Percentiles rank a stretch among this genome's conserved stretches.
Evolutionary conservation across 371 early-diverging fungal genomes (phyloP).

Genomic region (Homolaphlyctis polyrhiza): DNA sequence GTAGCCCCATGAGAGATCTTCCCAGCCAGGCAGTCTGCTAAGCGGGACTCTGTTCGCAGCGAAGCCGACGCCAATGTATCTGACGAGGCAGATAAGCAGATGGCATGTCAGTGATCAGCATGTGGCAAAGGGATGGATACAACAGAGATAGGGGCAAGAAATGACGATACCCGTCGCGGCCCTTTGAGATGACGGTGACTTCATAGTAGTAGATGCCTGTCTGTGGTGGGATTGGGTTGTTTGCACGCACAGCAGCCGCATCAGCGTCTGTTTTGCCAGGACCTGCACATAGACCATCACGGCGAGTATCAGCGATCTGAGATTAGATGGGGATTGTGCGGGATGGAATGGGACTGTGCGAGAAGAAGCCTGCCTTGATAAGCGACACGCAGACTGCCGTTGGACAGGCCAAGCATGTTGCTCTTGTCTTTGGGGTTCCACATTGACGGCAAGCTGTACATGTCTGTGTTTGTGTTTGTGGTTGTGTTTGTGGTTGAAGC

Average conservation of each 20-base stretch:
- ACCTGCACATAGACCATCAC: constrained; percentile 40
- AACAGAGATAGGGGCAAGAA: too few relatives aligned
- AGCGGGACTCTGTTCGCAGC: constrained; percentile 48
- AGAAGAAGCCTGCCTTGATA: constrained; percentile 12
- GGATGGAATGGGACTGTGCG: too few relatives aligned
- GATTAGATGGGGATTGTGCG: too few relatives aligned
- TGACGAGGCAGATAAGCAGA: too few relatives aligned
- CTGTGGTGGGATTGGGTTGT: constrained; percentile 77
- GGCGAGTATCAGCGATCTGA: background rate
- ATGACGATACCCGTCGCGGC: constrained; percentile 80
- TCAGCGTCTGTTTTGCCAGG: constrained; percentile 73
- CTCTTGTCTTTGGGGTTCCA: constrained; percentile 25
- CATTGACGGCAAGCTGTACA: constrained; percentile 12
- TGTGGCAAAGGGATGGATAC: too few relatives aligned
- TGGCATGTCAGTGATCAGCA: too few relatives aligned
- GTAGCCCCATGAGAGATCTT: constrained; percentile 41
- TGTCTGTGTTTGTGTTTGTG: background rate
- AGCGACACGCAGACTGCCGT: constrained; percentile 9
- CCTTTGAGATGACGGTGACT: constrained; percentile 76
- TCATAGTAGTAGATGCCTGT: constrained; percentile 92
- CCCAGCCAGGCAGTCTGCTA: constrained; percentile 72
- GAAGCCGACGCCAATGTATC: constrained; percentile 86
- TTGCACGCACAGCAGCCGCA: constrained; percentile 79
- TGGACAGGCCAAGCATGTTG: constrained; percentile 12
- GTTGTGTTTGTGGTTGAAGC: background rate